A percentile compares a stretch with the other conserved stretches of the same genome.
Evolutionary conservation across 2,329 filamentous ascomycete species (phyloP).

Genomic region (Microcyclosporella mali): DNA sequence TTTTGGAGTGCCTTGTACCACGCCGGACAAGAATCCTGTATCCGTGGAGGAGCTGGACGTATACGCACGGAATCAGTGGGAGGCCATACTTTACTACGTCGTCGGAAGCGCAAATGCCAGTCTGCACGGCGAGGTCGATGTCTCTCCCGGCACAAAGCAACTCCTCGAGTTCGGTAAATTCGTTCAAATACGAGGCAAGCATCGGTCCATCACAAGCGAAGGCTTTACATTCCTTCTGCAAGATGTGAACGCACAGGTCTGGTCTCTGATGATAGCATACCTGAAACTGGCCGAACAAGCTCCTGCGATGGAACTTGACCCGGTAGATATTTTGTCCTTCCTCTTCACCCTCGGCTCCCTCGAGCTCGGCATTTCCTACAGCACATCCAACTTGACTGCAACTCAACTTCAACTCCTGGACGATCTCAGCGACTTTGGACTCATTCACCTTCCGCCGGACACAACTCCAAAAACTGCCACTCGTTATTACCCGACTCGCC

Average conservation of each 20-base stretch:
- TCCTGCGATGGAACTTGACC: slow-evolving; percentile 63
- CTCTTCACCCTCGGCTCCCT: slow-evolving; percentile 92
- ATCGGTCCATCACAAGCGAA: slow-evolving; percentile 69
- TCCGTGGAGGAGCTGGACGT: slow-evolving; percentile 70
- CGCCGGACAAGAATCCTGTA: slow-evolving; percentile 57
- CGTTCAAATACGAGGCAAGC: slow-evolving; percentile 52
- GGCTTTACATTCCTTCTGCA: slow-evolving; percentile 94
- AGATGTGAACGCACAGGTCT: slow-evolving; percentile 93
- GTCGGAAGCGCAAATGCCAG: slow-evolving; percentile 64
- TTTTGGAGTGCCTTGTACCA: slow-evolving; percentile 77
- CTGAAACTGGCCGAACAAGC: slow-evolving; percentile 61
- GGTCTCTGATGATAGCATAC: slow-evolving; percentile 90
- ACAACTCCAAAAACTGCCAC: slow-evolving; percentile 40
- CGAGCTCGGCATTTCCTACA: slow-evolving; percentile 86
- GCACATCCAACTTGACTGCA: slow-evolving; percentile 72
- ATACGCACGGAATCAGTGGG: slow-evolving; percentile 86
- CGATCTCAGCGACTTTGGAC: slow-evolving; percentile 83
- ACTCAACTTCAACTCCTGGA: slow-evolving; percentile 84
- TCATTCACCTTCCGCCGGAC: slow-evolving; percentile 57
- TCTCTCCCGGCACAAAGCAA: slow-evolving; percentile 70
- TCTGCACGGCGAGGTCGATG: slow-evolving; percentile 40
- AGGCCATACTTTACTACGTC: slow-evolving; percentile 91
- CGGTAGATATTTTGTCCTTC: slow-evolving; percentile 90
- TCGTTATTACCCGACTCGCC: slow-evolving; percentile 78
- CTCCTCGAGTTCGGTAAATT: slow-evolving; percentile 75